Conservation (phyloP, 805 yeast species). For the Millerozyma acaciae region DNA sequence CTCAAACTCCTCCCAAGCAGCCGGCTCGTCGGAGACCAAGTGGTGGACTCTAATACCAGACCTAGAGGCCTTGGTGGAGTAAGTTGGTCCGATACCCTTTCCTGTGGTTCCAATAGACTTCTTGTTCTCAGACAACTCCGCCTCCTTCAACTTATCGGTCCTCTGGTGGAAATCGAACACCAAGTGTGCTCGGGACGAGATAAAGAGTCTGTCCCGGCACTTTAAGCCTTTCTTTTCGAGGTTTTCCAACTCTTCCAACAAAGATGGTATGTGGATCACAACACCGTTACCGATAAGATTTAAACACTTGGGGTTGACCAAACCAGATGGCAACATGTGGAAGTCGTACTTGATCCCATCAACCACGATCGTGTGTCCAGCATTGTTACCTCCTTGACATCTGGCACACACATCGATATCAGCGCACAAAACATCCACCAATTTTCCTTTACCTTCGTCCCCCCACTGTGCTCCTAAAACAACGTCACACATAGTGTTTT, state of each 20-base stretch:
- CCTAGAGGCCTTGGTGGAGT: conserved; percentile 93
- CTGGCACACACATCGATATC: conserved; percentile 95
- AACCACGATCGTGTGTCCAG: conserved; percentile 98
- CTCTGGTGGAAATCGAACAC: conserved; percentile 98
- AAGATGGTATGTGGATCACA: conserved; percentile 90
- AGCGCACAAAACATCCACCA: conserved; percentile 93
- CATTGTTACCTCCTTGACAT: conserved; percentile 98
- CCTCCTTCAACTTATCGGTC: conserved; percentile 92
- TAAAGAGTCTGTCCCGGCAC: conserved; percentile 71
- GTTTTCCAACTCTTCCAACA: conserved; percentile 80
- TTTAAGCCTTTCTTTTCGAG: conserved; percentile 79
- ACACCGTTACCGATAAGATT: conserved; percentile 92
- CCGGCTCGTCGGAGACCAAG: conserved; percentile 82
- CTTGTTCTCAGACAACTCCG: conserved; percentile 75
- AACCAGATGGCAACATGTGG: conserved; percentile 99
- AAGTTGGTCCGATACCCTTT: conserved; percentile 98
- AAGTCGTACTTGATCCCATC: conserved; percentile 86
- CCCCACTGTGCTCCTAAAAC: conserved; percentile 99
- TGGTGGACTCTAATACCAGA: conserved; percentile 97
- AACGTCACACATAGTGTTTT: conserved; percentile 68
- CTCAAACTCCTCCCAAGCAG: conserved; percentile 90
- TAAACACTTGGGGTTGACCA: conserved; percentile 86
- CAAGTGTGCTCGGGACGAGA: conserved; percentile 91
- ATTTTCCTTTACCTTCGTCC: conserved; percentile 98
- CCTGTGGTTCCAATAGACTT: conserved; percentile 97